phyloP scores from a whole-genome alignment of 2,329 filamentous ascomycete species.

The Ophidiomyces ophidiicola region DNA sequence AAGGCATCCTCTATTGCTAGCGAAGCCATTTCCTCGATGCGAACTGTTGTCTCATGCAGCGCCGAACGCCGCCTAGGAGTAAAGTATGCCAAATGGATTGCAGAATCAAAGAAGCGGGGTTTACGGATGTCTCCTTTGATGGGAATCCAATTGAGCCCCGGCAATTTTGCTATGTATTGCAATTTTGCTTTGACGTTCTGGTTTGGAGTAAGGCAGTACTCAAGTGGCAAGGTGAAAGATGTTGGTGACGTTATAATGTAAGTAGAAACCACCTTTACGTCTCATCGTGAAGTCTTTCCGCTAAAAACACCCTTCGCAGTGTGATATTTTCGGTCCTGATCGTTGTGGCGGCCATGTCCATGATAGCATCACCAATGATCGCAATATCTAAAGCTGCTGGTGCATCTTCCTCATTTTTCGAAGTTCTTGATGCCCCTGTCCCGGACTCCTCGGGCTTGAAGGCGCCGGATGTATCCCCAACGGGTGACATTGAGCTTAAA shows the following conservation, averaged over 20 bases:
- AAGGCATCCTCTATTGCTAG: slow-evolving; percentile 30
- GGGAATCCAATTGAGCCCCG: slow-evolving; percentile 24
- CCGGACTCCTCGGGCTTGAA: slow-evolving; percentile 29
- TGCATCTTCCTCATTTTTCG: slow-evolving; percentile 24
- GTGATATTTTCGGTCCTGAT: slow-evolving; percentile 27
- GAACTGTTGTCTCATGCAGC: slow-evolving; percentile 36
- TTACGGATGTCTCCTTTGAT: slow-evolving; percentile 20
- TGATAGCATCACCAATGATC: slow-evolving; percentile 22
- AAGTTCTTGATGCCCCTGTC: slow-evolving; percentile 23
- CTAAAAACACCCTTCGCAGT: slow-evolving; percentile 14
- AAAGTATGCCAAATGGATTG: slow-evolving; percentile 29
- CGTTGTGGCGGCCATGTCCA: slow-evolving; percentile 13
- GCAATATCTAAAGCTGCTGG: slow-evolving; percentile 26
- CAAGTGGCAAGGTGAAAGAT: slow-evolving; percentile 24
- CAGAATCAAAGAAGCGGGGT: slow-evolving; percentile 27
- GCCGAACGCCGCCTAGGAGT: slow-evolving; percentile 28
- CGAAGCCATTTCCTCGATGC: slow-evolving; percentile 33
- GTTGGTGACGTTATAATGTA: slow-evolving; percentile 30
- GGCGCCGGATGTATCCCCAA: slow-evolving; percentile 40
- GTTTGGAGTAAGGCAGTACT: slow-evolving; percentile 27
- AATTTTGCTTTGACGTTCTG: slow-evolving; percentile 30
- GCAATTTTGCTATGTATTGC: slow-evolving; percentile 29
- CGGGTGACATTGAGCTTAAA: slow-evolving; percentile 47
- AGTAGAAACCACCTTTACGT: slow-evolving; percentile 1
- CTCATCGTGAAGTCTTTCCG: background rate